Conservation (phyloP, 805 yeast species). For the Isabelozyma heimii region DNA sequence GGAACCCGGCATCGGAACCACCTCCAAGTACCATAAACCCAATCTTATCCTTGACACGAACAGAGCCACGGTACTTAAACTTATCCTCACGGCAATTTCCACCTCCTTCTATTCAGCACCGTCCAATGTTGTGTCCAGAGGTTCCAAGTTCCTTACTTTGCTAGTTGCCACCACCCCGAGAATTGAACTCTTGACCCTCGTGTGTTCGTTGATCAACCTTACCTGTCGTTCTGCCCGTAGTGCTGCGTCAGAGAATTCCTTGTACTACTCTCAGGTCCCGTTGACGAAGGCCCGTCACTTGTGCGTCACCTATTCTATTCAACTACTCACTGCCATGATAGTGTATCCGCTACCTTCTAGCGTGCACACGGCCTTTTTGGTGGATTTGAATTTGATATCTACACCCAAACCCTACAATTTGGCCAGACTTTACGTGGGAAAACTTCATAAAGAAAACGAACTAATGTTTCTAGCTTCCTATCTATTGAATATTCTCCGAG, state of each 20-base stretch:
- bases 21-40: constrained; percentile 23
- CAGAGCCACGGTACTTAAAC: constrained; percentile 63
- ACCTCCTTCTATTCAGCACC: constrained; percentile 53
- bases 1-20: constrained; percentile 77
- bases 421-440: constrained; percentile 51
- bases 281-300: constrained; percentile 43
- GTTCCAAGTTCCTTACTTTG: constrained; percentile 60
- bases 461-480: constrained; percentile 47
- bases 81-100: constrained; percentile 61
- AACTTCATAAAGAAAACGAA: constrained; percentile 54
- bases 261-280: constrained; percentile 26
- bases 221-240: constrained; percentile 49
- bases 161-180: constrained; percentile 51
- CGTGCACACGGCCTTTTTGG: constrained; percentile 36
- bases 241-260: constrained; percentile 42
- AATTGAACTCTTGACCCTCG: constrained; percentile 45
- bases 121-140: constrained; percentile 41
- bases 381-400: constrained; percentile 22
- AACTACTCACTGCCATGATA: constrained; percentile 58
- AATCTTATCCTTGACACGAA: constrained; percentile 50
- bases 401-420: constrained; percentile 42
- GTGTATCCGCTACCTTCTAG: constrained; percentile 59
- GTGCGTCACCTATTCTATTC: constrained; percentile 55
- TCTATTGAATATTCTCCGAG: constrained; percentile 45
- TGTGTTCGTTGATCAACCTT: constrained; percentile 70